Percentiles rank a stretch among this genome's conserved stretches.
These are phyloP conservation scores for Rhizoclosmatium globosum DNA, from an alignment of 192 early-diverging fungal species.

Conservation along the genomic window DNA sequence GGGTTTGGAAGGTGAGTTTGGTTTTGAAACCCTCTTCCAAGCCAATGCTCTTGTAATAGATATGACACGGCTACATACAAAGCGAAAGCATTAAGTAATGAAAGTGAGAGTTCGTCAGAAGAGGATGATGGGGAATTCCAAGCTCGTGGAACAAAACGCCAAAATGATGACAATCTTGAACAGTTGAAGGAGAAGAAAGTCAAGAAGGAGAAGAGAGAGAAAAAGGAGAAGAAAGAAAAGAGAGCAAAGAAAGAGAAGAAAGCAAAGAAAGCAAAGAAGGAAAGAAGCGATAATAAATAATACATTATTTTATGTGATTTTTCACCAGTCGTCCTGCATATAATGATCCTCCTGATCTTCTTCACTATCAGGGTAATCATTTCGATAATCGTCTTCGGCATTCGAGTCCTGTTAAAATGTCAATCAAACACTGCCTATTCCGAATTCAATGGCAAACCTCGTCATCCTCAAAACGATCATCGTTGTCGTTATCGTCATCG, in stretches of 20 bases:
- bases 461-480: slow-evolving; percentile 24
- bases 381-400: slow-evolving; percentile 28
- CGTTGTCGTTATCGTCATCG: slow-evolving; percentile 14
- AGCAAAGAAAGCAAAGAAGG: neutral
- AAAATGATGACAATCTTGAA: slow-evolving; percentile 39
- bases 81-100: slow-evolving; percentile 5
- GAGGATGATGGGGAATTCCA: slow-evolving; percentile 3
- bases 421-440: too few relatives aligned
- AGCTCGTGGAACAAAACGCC: neutral
- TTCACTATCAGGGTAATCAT: slow-evolving; percentile 32
- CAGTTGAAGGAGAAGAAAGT: slow-evolving; percentile 44
- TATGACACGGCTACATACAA: slow-evolving; percentile 30
- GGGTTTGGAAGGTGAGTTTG: slow-evolving; percentile 49
- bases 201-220: slow-evolving; percentile 42
- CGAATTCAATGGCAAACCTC: neutral
- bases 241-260: neutral
- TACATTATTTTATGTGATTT: neutral
- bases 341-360: neutral
- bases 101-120: slow-evolving; percentile 20
- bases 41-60: neutral
- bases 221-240: slow-evolving; percentile 28
- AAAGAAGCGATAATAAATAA: neutral
- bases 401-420: slow-evolving; percentile 2
- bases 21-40: neutral
- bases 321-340: neutral